Conservation (phyloP, 73 alveolate genomes). For the Paramecium tetraurelia region DNA sequence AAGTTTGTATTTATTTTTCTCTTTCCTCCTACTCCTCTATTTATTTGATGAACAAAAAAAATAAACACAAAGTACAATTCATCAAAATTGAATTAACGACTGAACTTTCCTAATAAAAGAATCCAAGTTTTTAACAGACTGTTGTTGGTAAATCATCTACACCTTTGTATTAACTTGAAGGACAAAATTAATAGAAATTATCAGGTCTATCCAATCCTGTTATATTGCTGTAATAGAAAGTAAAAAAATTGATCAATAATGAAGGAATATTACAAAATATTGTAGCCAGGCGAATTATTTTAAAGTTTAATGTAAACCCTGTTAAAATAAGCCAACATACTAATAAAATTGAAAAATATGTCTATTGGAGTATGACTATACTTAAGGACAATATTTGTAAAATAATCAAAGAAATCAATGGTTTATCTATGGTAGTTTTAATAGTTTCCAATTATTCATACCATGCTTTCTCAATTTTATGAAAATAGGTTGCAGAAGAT, state of each 20-base stretch:
- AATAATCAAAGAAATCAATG: neutral
- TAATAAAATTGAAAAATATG: neutral
- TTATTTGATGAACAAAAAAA: neutral
- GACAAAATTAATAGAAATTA: neutral
- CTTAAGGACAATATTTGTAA: neutral
- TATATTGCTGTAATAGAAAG: slow-evolving; percentile 27
- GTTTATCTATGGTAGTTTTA: neutral
- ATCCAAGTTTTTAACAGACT: slow-evolving; percentile 25
- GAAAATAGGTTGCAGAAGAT: neutral
- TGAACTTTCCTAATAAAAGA: neutral
- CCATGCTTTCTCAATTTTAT: neutral
- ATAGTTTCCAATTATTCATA: neutral
- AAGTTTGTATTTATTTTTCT: neutral
- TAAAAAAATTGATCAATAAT: neutral
- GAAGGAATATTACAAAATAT: neutral
- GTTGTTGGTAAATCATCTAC: neutral
- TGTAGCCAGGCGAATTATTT: neutral
- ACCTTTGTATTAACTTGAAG: neutral
- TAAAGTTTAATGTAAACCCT: neutral
- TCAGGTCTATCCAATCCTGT: neutral
- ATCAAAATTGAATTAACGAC: neutral
- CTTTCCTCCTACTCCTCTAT: neutral
- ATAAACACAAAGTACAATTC: neutral
- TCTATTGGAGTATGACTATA: neutral
- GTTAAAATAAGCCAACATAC: slow-evolving; percentile 6